These are phyloP conservation scores for Penicillium argentinense DNA, from an alignment of 495 filamentous ascomycete species.

Conservation along the genomic window DNA sequence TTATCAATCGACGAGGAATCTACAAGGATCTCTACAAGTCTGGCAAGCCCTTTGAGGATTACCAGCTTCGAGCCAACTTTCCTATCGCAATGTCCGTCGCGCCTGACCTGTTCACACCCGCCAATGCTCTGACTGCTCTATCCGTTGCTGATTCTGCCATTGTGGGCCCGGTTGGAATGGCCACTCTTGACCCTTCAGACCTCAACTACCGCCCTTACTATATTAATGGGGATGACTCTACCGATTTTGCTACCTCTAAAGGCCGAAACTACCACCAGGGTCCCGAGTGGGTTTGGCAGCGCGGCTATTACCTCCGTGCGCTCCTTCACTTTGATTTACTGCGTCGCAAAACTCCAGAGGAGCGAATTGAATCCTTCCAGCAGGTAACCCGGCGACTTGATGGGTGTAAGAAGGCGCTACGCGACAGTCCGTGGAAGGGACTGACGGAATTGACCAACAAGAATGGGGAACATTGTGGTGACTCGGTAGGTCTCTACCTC, in stretches of 20 bases:
- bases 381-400: slow-evolving; percentile 82
- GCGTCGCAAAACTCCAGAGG: slow-evolving; percentile 60
- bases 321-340: slow-evolving; percentile 85
- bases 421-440: slow-evolving; percentile 81
- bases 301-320: slow-evolving; percentile 90
- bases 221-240: slow-evolving; percentile 88
- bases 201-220: slow-evolving; percentile 93
- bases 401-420: slow-evolving; percentile 78
- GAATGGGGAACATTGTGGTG: slow-evolving; percentile 75
- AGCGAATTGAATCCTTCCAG: slow-evolving; percentile 83
- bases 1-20: slow-evolving; percentile 88
- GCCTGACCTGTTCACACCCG: slow-evolving; percentile 77
- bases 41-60: slow-evolving; percentile 95
- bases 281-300: slow-evolving; percentile 99
- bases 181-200: slow-evolving; percentile 89
- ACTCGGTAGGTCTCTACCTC: slow-evolving; percentile 67
- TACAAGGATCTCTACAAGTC: slow-evolving; percentile 96
- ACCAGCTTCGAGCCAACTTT: slow-evolving; percentile 93
- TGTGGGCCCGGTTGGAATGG: slow-evolving; percentile 88
- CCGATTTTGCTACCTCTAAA: slow-evolving; percentile 85
- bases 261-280: slow-evolving; percentile 98
- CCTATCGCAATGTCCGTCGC: slow-evolving; percentile 94
- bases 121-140: slow-evolving; percentile 75
- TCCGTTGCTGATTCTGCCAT: slow-evolving; percentile 74
- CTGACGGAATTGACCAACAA: slow-evolving; percentile 93